Base-by-base conservation (phyloP, 1,139 yeast genomes). In the Yarrowia galli region DNA sequence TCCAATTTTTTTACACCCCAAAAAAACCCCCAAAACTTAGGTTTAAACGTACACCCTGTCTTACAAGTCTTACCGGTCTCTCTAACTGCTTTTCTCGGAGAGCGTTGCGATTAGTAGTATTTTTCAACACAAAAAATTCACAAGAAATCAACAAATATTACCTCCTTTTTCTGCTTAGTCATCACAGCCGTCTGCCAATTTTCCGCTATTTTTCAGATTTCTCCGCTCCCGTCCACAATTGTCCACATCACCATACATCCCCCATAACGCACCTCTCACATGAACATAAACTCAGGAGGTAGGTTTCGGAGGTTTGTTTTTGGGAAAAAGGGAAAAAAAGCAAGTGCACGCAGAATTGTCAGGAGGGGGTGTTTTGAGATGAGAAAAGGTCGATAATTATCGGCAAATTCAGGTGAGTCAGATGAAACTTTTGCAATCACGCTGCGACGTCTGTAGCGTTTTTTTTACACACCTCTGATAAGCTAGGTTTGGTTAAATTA, bases 231-330 rank as follows among this genome's bases (percentile, higher is more conserved):
- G n/a, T n/a, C n/a, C 18, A 6, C 32, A 28, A 28, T 28, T 28
- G 9, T 6, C 32, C 8, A 9, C 32, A 28, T 28, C 9, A 6
- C 5, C 32, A 9, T 28, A 9, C 32, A 28, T 38, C 54, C 38
- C 32, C 40, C 56, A 32, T 25, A 48, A 49, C 40, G 56, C 56
- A 32, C 56, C 56, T 49, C 56, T 48, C 54, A 48, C 54, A 35
- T 32, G 56, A 35, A 49, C 56, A 49, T 28, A 49, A 49, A 49
- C 56, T 49, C 56, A 49, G 56, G 56, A 49, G 56, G 56, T 49
- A 49, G 40, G 56, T 49, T 49, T 28, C 9, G 32, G 32, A 28
- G 32, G 32, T 28, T 28, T 28, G 32, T 28, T 28, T 28, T 5
- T 10, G 32, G n/a, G n/a, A n/a, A n/a, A n/a, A n/a, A n/a, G n/a